A percentile compares a stretch with the other conserved stretches of the same genome.
phyloP scores from a whole-genome alignment of 768 basidiomycete genomes.

The Calocybe cyanea region DNA sequence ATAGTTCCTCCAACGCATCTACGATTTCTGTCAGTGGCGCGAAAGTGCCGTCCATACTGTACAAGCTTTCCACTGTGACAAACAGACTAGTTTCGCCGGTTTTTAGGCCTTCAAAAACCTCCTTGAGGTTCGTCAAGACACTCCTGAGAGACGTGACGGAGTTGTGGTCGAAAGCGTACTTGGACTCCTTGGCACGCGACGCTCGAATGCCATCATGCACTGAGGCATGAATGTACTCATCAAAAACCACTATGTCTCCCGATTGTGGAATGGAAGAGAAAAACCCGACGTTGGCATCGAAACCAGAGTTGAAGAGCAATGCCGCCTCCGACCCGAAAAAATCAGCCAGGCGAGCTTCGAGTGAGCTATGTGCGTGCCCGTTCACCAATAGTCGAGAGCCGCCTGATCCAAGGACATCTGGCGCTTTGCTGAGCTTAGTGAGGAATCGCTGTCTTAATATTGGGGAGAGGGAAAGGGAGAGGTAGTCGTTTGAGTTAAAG shows the following conservation, averaged over 20 bases:
- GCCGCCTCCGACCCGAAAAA: slow-evolving; percentile 66
- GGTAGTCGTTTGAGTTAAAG: slow-evolving; percentile 92
- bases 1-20: slow-evolving; percentile 51
- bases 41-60: slow-evolving; percentile 96
- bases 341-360: slow-evolving; percentile 64
- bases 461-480: slow-evolving; percentile 67
- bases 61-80: slow-evolving; percentile 83
- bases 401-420: slow-evolving; percentile 77
- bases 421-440: slow-evolving; percentile 39
- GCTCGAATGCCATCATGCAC: slow-evolving; percentile 89
- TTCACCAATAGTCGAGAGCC: slow-evolving; percentile 86
- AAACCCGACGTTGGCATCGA: slow-evolving; percentile 88
- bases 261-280: slow-evolving; percentile 77
- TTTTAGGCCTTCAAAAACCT: slow-evolving; percentile 31
- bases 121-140: slow-evolving; percentile 38
- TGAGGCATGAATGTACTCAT: slow-evolving; percentile 87
- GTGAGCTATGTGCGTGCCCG: slow-evolving; percentile 58
- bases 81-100: slow-evolving; percentile 54
- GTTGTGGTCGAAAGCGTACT: slow-evolving; percentile 70
- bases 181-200: slow-evolving; percentile 41
- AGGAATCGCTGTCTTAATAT: slow-evolving; percentile 59
- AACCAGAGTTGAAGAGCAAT: slow-evolving; percentile 89
- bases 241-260: slow-evolving; percentile 75
- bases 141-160: slow-evolving; percentile 46
- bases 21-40: slow-evolving; percentile 70